Base-by-base conservation (phyloP, 306 rosid species). In the Fragaria ananassa region DNA sequence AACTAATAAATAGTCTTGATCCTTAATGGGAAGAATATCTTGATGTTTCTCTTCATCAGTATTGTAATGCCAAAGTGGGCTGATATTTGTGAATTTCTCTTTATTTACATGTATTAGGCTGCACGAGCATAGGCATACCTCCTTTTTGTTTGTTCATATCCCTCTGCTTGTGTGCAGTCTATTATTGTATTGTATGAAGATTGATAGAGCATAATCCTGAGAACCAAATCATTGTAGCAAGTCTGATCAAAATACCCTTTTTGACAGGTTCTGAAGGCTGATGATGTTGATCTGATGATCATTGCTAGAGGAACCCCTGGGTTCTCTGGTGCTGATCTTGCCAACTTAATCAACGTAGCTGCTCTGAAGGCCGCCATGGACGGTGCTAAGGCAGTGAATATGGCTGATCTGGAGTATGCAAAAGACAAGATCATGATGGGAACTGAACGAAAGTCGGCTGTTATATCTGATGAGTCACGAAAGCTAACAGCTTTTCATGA, bases 331-430 rank as follows among this genome's bases (percentile, higher is more conserved):
- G 96, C 97, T 8, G 97, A 92, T 71, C 95, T 94, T 56, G 98
- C 98, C 15, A 94, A 94, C 82, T 86, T 94, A 79, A 86, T 94
- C 61, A 92, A 94, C 17, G 84, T 89, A 34, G 97, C 97, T 77
- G 98, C 98, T 53, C 82, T 92, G 17, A 91, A 87, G 88, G 98
- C 97, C 71, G 95, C 97, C 8, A 94, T 91, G 95, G 94, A 92
- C 37, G 96, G 94, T 65, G 91, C 95, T 67, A 89, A 89, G 82
- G 80, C 95, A 46, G 98, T 94, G 75, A 86, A 62, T 78, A 94
- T 94, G 98, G 81, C 82, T 63, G 94, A 94, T 83, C 84, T 94
- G 45, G 98, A 94, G 83, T 90, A 80, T 84, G 98, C 97, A 1
- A 89, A 85, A 83, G 98, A 94, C 81, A 94, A 89, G 83, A 87